Conservation (phyloP, 2,329 filamentous ascomycete species). For the Trichoderma guizhouense region DNA sequence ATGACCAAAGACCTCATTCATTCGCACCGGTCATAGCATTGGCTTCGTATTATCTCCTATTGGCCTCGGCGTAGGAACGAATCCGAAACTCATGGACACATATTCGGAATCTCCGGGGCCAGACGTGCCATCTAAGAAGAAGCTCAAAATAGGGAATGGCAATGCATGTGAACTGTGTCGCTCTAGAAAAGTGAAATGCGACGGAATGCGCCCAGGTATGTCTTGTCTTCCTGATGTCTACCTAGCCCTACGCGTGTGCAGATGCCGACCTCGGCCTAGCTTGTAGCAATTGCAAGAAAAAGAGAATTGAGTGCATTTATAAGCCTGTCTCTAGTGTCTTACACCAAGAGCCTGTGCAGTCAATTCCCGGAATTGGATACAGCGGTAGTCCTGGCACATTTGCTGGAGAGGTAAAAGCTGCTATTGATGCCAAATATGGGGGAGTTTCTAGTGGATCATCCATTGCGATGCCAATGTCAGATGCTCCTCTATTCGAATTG, state of each 20-base stretch:
- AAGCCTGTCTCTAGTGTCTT: neutral
- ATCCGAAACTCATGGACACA: neutral
- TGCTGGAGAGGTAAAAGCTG: neutral
- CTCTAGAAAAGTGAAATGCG: neutral
- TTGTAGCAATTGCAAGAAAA: neutral
- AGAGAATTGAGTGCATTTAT: neutral
- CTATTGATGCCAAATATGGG: neutral
- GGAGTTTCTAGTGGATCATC: neutral
- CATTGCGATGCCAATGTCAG: neutral
- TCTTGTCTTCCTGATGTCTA: neutral
- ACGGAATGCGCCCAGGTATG: slow-evolving; percentile 2
- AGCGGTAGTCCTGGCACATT: neutral
- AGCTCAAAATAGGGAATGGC: neutral
- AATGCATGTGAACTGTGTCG: neutral
- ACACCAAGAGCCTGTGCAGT: neutral
- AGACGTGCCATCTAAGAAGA: neutral
- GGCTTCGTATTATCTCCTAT: neutral
- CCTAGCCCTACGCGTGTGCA: neutral
- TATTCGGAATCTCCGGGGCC: neutral
- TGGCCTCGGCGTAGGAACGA: neutral
- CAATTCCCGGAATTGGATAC: neutral
- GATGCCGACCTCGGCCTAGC: neutral
- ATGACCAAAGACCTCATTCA: neutral
- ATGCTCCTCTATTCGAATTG: neutral
- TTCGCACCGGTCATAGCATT: neutral